Base-by-base conservation (phyloP, 352 stramenopile genomes). In the Phytophthora pisi region DNA sequence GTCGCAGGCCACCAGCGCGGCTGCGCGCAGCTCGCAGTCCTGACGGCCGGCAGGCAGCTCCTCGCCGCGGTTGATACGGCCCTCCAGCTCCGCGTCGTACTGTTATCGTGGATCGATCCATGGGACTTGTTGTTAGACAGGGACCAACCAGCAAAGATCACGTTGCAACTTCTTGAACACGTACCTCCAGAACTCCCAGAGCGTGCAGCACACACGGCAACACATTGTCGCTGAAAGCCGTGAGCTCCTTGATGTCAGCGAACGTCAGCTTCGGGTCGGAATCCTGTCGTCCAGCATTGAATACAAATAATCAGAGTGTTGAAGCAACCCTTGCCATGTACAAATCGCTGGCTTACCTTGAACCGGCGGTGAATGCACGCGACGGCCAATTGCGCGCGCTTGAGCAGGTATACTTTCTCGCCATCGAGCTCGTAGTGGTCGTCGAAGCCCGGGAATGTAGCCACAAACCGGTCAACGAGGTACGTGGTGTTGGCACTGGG, bases 191-290 rank as follows among this genome's bases (percentile, higher is more conserved):
- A 31, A 95, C 81, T 8, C 83, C 86, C 28, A 92, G 28, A 18
- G 84, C 86, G 18, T 83, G 77, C 11, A 95, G 63, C 36, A 95
- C 86, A 62, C 86, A 95, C 1, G 86, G 86, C 30, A 95, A 59
- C 1, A 92, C 84, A 30, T 92, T 95, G 66, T 95, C 86, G 46
- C 67, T 89, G 18, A 90, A 70, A 28, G 74, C 83, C 2, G 84
- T 93, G 3, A 93, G 64, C 47, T 88, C 68, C 45, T 78, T 56
- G 16, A 95, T 84, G 55, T 95, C 86, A 1, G 70, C 45, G 46
- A 95, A 93, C 23, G 51, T 57, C 47, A 91, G 74, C 46, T 75
- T 68, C 15, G 75, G 64, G 23, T 89, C 72, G 1, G 77, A 77
- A 18, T 82, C 73, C 81, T 92, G 31, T 9, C 52, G 15, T 56